phyloP scores from a whole-genome alignment of 2,329 filamentous ascomycete species.

The Pseudogymnoascus pannorum region DNA sequence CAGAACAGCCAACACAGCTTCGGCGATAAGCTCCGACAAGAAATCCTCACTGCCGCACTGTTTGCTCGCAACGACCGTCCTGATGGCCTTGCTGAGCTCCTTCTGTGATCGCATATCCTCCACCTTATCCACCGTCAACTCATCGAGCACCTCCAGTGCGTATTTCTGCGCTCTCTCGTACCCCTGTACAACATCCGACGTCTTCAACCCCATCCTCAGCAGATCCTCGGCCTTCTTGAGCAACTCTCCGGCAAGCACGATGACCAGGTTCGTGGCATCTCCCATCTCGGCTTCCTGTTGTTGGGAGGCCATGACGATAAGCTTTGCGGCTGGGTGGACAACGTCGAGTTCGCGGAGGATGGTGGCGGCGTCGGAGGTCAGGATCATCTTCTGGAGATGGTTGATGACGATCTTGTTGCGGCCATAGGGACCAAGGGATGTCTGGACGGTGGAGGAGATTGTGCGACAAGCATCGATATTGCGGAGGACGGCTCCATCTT shows the following conservation, averaged over 20 bases:
- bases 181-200: slow-evolving; percentile 91
- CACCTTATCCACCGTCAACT: slow-evolving; percentile 85
- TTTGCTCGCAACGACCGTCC: slow-evolving; percentile 93
- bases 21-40: slow-evolving; percentile 78
- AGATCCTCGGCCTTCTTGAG: slow-evolving; percentile 96
- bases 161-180: slow-evolving; percentile 93
- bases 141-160: slow-evolving; percentile 77
- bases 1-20: slow-evolving; percentile 76
- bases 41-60: slow-evolving; percentile 90
- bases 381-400: slow-evolving; percentile 98
- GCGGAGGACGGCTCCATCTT: slow-evolving; percentile 96
- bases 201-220: slow-evolving; percentile 93
- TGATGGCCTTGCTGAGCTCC: slow-evolving; percentile 89
- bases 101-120: slow-evolving; percentile 71
- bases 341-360: slow-evolving; percentile 97
- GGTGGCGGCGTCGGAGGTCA: slow-evolving; percentile 95
- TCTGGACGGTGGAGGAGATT: slow-evolving; percentile 93
- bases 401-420: slow-evolving; percentile 99
- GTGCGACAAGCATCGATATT: slow-evolving; percentile 98
- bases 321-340: slow-evolving; percentile 93
- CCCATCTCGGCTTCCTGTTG: slow-evolving; percentile 99
- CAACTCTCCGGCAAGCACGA: slow-evolving; percentile 89
- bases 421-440: slow-evolving; percentile 91
- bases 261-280: slow-evolving; percentile 95
- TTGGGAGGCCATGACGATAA: slow-evolving; percentile 97